Base-by-base conservation (phyloP, 108 stramenopile genomes). In the Epithemia pelagica region DNA sequence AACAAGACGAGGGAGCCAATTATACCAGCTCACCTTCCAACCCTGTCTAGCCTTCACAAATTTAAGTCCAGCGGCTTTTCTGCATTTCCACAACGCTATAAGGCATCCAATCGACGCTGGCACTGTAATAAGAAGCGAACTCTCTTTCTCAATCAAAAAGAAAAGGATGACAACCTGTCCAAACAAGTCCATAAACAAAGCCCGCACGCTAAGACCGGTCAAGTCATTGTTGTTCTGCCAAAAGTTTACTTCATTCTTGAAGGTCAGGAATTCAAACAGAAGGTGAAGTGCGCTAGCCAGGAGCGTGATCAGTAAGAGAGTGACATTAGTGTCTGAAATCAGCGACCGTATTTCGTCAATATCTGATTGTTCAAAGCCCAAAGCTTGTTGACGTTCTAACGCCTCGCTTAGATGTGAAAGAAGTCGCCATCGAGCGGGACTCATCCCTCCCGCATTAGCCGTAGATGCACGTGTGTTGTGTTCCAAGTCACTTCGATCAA, bases 211-310 rank as follows among this genome's bases (percentile, higher is more conserved):
- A 20, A 97, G 72, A 5, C 96, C 96, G 15, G 87, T 87, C 53
- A 96, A 75, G 66, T 89, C 92, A 25, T 89, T 92, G 68, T 97
- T 95, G 54, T 81, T 72, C 20, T 75, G 59, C 96, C 96, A 97
- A 66, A 97, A 97, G 22, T 82, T 81, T n/a, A 97, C 91, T 67
- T 97, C 96, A 51, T 77, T 86, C 65, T 92, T 92, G 73, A 97
- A 96, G 5, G 96, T 95, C 67, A 97, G 67, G 67, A 96, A 92
- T 68, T 97, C 96, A 77, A 97, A 97, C 19, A 97, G 72, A 15
- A 97, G 78, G 68, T 97, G 96, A 54, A 97, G 72, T 19, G 85
- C 84, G 32, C 89, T 88, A n/a, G 92, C 95, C 65, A 97, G 61
- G 10, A 95, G 74, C n/a, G 96, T 97, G 19, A 96, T 75, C 2